Percentiles rank a stretch among this genome's conserved stretches.
These are phyloP conservation scores for Colletotrichum sublineola DNA, from an alignment of 2,329 filamentous ascomycete genomes.

Conservation along the genomic window DNA sequence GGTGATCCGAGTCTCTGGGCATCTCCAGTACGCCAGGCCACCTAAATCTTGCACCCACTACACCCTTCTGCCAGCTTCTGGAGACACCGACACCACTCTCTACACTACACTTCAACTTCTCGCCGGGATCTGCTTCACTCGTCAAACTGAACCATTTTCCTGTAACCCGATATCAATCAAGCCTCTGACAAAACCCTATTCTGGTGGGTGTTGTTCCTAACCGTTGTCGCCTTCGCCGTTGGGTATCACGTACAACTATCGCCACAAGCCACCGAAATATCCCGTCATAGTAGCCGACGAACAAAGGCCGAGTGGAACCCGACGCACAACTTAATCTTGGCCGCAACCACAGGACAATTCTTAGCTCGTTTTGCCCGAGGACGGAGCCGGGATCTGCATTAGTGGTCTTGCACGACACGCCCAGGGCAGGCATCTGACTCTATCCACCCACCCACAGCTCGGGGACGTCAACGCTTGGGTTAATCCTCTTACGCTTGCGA, in stretches of 20 bases:
- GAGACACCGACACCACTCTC: slow-evolving; percentile 30
- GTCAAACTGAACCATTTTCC: slow-evolving; percentile 15
- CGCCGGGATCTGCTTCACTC: slow-evolving; percentile 28
- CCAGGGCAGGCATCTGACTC: slow-evolving; percentile 39
- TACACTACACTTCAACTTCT: slow-evolving; percentile 20
- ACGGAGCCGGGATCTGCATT: slow-evolving; percentile 37
- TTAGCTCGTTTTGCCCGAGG: slow-evolving; percentile 24
- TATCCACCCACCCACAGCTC: slow-evolving; percentile 31
- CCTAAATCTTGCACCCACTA: not conserved
- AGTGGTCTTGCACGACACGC: slow-evolving; percentile 22
- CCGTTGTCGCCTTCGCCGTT: slow-evolving; percentile 7
- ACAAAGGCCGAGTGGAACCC: slow-evolving; percentile 20
- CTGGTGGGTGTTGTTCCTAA: not conserved
- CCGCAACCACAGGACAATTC: slow-evolving; percentile 27
- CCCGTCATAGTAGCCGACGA: slow-evolving; percentile 1
- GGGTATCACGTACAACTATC: not conserved
- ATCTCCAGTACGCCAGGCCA: slow-evolving; percentile 8
- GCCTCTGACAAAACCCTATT: not conserved
- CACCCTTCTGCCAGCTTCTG: slow-evolving; percentile 8
- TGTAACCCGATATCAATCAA: slow-evolving; percentile 5
- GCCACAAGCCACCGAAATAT: slow-evolving; percentile 21
- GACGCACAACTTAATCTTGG: slow-evolving; percentile 22
- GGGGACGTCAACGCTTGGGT: slow-evolving; percentile 15
- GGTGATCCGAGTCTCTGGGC: slow-evolving; percentile 32
- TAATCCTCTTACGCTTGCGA: slow-evolving; percentile 27